A percentile compares a stretch with the other conserved stretches of the same genome.
Evolutionary conservation across 768 basidiomycete species (phyloP).

Genomic region (Udeniomyces megalosporus): DNA sequence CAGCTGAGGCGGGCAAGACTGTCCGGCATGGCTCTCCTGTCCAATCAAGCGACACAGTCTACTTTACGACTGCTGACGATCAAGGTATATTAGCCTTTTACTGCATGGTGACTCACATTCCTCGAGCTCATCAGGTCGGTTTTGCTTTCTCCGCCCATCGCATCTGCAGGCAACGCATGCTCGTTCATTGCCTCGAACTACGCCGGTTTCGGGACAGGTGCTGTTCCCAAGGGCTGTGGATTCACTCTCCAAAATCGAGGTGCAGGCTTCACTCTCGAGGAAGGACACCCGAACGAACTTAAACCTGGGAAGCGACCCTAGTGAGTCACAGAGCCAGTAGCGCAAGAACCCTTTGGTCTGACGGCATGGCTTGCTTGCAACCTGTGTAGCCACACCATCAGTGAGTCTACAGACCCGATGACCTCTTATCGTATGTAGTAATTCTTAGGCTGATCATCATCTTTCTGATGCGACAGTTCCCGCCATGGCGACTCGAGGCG

Average conservation of each 20-base stretch:
- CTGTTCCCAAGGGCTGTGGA: slow-evolving; percentile 82
- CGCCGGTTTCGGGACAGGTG: slow-evolving; percentile 42
- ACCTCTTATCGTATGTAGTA: too few relatives aligned
- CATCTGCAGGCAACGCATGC: slow-evolving; percentile 29
- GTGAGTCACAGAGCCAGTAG: background rate
- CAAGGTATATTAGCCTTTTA: slow-evolving; percentile 13
- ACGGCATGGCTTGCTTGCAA: too few relatives aligned
- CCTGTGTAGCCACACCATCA: slow-evolving; percentile 71
- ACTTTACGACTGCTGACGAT: slow-evolving; percentile 58
- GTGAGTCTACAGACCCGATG: background rate
- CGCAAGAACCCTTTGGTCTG: background rate
- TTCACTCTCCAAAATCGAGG: slow-evolving; percentile 95
- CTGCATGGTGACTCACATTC: background rate
- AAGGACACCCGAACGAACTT: slow-evolving; percentile 71
- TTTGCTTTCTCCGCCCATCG: background rate
- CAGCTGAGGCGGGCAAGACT: slow-evolving; percentile 10
- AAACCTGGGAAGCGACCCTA: slow-evolving; percentile 34
- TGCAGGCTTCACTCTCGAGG: slow-evolving; percentile 57
- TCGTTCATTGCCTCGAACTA: slow-evolving; percentile 49
- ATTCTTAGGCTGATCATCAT: background rate
- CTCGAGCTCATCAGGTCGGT: background rate
- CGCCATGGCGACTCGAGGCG: slow-evolving; percentile 57
- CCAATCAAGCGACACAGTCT: slow-evolving; percentile 81
- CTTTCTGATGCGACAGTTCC: slow-evolving; percentile 38
- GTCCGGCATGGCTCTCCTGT: slow-evolving; percentile 55